Percentiles rank a stretch among this genome's conserved stretches.
These are phyloP conservation scores for Tulasnella sp. DNA, from an alignment of 768 basidiomycete genomes.

Conservation along the genomic window DNA sequence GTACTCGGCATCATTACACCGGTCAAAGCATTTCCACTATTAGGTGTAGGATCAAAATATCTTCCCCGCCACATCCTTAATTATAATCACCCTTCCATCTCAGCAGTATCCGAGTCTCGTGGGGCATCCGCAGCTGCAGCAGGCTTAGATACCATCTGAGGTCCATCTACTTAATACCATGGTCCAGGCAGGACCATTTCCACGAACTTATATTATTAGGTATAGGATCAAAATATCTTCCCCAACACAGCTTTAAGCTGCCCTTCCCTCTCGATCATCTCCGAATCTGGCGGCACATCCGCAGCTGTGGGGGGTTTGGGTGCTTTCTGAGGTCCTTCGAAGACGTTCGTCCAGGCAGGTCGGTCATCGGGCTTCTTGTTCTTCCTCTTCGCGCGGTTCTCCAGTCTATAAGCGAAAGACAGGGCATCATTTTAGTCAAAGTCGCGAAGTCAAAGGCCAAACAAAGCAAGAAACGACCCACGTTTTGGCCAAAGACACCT, in stretches of 20 bases:
- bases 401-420: neutral
- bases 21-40: neutral
- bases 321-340: conserved; percentile 44
- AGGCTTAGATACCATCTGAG: too few species aligned
- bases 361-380: conserved; percentile 31
- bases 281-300: conserved; percentile 24
- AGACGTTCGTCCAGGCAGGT: conserved; percentile 17
- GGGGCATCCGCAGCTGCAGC: neutral
- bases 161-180: too few species aligned
- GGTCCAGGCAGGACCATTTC: neutral
- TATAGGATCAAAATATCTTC: conserved; percentile 1
- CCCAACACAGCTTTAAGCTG: conserved; percentile 19
- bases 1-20: neutral
- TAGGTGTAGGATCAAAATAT: neutral
- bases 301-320: conserved; percentile 31
- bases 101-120: neutral
- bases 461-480: neutral
- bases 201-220: neutral
- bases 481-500: conserved; percentile 75
- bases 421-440: too few species aligned
- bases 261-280: neutral
- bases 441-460: neutral
- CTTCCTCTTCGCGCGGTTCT: conserved; percentile 42
- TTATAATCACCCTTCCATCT: neutral
- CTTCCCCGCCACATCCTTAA: conserved; percentile 15